phyloP scores from a whole-genome alignment of 1,284 basidiomycete genomes.

The Rhodotorula sp. region DNA sequence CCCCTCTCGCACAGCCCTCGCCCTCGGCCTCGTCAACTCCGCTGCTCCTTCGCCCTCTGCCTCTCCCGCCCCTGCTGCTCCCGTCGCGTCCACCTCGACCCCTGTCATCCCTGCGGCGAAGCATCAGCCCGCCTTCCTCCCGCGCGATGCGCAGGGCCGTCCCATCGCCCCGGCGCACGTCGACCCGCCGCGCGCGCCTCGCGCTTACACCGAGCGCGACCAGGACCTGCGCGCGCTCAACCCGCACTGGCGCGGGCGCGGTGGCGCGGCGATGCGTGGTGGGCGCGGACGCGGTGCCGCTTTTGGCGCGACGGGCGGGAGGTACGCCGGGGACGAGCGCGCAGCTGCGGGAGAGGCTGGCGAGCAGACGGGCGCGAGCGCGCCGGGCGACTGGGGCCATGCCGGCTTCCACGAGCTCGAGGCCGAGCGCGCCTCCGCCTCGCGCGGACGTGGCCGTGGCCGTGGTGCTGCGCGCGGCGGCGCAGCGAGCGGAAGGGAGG shows the following conservation, averaged over 20 bases:
- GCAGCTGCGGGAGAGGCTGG: slow-evolving; percentile 36
- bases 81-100: slow-evolving; percentile 49
- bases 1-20: slow-evolving; percentile 30
- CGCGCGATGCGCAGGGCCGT: neutral
- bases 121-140: slow-evolving; percentile 57
- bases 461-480: slow-evolving; percentile 39
- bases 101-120: slow-evolving; percentile 50
- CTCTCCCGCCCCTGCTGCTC: slow-evolving; percentile 11
- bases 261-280: slow-evolving; percentile 47
- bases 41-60: neutral
- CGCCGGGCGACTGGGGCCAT: slow-evolving; percentile 70
- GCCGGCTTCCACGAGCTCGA: slow-evolving; percentile 82
- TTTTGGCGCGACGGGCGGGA: neutral
- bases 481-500: slow-evolving; percentile 50
- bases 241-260: neutral
- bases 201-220: no score
- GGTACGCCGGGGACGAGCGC: slow-evolving; percentile 44
- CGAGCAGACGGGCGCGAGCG: slow-evolving; percentile 52
- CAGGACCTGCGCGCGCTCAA: no score
- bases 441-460: slow-evolving; percentile 18
- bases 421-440: slow-evolving; percentile 53
- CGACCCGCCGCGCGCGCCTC: neutral
- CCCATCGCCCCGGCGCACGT: neutral
- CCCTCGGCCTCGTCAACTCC: slow-evolving; percentile 27
- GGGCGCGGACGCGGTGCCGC: neutral